Evolutionary conservation across 345 rosid genomes (phyloP), one percentile per base, ranked within the genome.

Genomic region (Hypericum perforatum): DNA sequence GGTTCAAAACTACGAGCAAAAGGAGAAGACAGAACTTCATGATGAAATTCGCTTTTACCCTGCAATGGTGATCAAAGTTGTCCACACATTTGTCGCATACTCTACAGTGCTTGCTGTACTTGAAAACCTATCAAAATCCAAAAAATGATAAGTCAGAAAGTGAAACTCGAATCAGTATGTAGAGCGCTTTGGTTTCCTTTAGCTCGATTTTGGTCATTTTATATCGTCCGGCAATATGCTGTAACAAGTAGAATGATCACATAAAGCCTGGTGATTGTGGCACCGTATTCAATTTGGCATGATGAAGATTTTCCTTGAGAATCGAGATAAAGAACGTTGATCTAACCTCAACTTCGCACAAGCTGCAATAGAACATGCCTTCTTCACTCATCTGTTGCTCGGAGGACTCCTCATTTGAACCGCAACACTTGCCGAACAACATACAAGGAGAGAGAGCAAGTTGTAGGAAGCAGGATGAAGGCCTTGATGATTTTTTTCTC

Each of bases 51-150:
- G 44, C 42, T 2, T 39, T 5, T 83, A 92, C 97, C 96, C 95
- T 77, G 91, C 97, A 88, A 68, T 92, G 98, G 74, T 92, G 98
- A 71, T 88, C 98, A 52, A 88, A 92, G 44, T 69, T 71, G 64
- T 92, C 82, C 5, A 92, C 97, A 50, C 97, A 88, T 75, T 92
- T 92, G 76, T 92, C 97, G 48, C 97, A 88, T 45, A 92, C 96
- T 73, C 98, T 77, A 56, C 98, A 92, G 70, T 88, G 98, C 74
- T 92, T 92, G 82, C 97, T 92, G 73, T 88, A 84, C 69, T 82
- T 92, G 76, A 78, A 85, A 58, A 92, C 98, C 95, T 92, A 77
- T 37, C 64, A 55, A 65, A 32, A 69, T 16, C 3, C 59, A 32
- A 14, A 53, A 43, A 13, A 11, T 22, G 1, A 22, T 22, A 22